These are phyloP conservation scores for Cryptococcus deneoformans DNA, from an alignment of 1,284 basidiomycete species.

Conservation along the genomic window DNA sequence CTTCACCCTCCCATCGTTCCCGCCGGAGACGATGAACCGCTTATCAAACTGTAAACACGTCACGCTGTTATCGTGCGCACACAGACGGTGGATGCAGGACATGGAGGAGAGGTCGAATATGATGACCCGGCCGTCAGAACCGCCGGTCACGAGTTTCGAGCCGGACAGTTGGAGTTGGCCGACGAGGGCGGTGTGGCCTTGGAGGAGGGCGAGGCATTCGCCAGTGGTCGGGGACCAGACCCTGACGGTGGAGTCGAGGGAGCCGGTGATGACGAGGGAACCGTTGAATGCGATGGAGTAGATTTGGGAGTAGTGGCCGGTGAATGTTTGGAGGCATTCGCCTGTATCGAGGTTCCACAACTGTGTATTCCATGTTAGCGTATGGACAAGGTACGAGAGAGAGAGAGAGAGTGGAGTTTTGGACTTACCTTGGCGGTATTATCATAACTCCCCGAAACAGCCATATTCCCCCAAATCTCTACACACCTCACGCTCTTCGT, in stretches of 20 bases:
- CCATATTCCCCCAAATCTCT: slow-evolving; percentile 53
- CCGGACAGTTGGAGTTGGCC: slow-evolving; percentile 85
- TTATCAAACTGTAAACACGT: slow-evolving; percentile 87
- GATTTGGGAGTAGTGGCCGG: slow-evolving; percentile 89
- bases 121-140: slow-evolving; percentile 91
- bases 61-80: slow-evolving; percentile 86
- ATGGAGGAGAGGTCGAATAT: slow-evolving; percentile 71
- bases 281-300: slow-evolving; percentile 95
- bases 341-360: slow-evolving; percentile 83
- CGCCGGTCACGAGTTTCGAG: slow-evolving; percentile 78
- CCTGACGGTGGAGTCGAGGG: slow-evolving; percentile 85
- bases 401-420: neutral
- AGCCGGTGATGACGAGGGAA: slow-evolving; percentile 76
- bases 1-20: slow-evolving; percentile 88
- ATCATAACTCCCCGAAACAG: slow-evolving; percentile 34
- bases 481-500: slow-evolving; percentile 79
- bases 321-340: slow-evolving; percentile 75
- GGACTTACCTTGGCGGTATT: slow-evolving; percentile 26
- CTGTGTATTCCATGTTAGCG: slow-evolving; percentile 45
- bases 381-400: slow-evolving; percentile 1
- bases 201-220: slow-evolving; percentile 77
- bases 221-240: slow-evolving; percentile 81
- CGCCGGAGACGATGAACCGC: slow-evolving; percentile 61
- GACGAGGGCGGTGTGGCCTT: slow-evolving; percentile 92
- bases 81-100: slow-evolving; percentile 50